phyloP scores from a whole-genome alignment of 1,139 yeast species.

The Torulaspora globosa region DNA sequence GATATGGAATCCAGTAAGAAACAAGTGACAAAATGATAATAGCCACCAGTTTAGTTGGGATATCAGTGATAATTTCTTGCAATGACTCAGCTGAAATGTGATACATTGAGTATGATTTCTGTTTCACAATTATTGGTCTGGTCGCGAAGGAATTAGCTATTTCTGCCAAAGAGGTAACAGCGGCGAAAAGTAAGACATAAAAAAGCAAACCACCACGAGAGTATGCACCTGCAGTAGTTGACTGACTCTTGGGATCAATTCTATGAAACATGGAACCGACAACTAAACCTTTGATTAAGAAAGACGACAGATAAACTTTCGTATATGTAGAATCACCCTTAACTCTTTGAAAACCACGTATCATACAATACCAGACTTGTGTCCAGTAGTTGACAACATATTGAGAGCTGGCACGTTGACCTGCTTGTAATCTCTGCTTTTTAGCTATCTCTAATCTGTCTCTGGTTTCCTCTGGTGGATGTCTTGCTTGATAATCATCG shows the following conservation, averaged over 20 bases:
- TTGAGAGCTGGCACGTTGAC: slow-evolving; percentile 44
- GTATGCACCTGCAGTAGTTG: slow-evolving; percentile 50
- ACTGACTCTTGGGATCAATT: slow-evolving; percentile 38
- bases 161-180: slow-evolving; percentile 56
- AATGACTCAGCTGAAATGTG: slow-evolving; percentile 66
- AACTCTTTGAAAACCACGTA: slow-evolving; percentile 53
- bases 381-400: slow-evolving; percentile 45
- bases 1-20: slow-evolving; percentile 55
- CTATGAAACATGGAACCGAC: slow-evolving; percentile 56
- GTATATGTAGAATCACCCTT: slow-evolving; percentile 54
- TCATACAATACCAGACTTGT: slow-evolving; percentile 44
- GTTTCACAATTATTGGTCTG: slow-evolving; percentile 59
- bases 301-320: slow-evolving; percentile 47
- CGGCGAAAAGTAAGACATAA: slow-evolving; percentile 54
- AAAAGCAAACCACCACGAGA: slow-evolving; percentile 56
- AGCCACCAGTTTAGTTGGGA: slow-evolving; percentile 51
- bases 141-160: slow-evolving; percentile 53
- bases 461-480: slow-evolving; percentile 42
- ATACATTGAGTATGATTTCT: slow-evolving; percentile 58
- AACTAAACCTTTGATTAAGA: slow-evolving; percentile 50
- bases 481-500: slow-evolving; percentile 41
- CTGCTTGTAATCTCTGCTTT: slow-evolving; percentile 44
- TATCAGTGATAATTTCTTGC: slow-evolving; percentile 53
- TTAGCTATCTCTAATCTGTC: slow-evolving; percentile 41
- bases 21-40: slow-evolving; percentile 46